Evolutionary conservation across 768 basidiomycete species (phyloP).

Genomic region (Russula earlei): DNA sequence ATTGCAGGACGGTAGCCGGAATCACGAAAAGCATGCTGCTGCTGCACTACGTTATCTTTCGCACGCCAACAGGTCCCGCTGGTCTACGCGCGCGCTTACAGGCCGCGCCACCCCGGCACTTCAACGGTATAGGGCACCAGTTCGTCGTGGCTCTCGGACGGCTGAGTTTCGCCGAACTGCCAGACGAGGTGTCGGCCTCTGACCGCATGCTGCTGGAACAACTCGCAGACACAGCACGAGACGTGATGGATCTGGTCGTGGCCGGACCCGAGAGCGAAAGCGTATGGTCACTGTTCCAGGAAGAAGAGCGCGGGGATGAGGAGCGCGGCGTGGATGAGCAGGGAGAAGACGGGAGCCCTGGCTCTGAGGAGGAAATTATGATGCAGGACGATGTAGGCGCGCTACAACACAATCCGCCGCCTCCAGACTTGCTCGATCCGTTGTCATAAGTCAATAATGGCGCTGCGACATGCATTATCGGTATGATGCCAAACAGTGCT

Average conservation of each 20-base stretch:
- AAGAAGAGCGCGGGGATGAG: slow-evolving; percentile 6
- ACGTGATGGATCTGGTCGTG: slow-evolving; percentile 26
- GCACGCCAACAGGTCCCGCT: slow-evolving; percentile 25
- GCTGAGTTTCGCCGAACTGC: slow-evolving; percentile 48
- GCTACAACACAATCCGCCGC: neutral
- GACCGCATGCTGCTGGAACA: slow-evolving; percentile 22
- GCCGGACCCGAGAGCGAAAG: slow-evolving; percentile 26
- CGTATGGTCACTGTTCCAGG: slow-evolving; percentile 27
- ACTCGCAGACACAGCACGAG: slow-evolving; percentile 23
- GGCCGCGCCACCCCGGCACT: slow-evolving; percentile 41
- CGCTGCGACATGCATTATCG: no score
- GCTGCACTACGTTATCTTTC: slow-evolving; percentile 54
- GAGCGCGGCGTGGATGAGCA: neutral
- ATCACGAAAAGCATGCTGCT: slow-evolving; percentile 48
- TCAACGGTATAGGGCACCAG: slow-evolving; percentile 55
- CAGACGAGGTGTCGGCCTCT: slow-evolving; percentile 20
- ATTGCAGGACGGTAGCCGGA: slow-evolving; percentile 38
- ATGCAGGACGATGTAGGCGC: neutral
- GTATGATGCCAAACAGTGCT: no score
- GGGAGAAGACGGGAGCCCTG: neutral
- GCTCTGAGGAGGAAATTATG: neutral
- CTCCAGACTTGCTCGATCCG: no score
- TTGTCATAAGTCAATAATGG: no score
- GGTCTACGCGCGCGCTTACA: slow-evolving; percentile 53
- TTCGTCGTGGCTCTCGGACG: slow-evolving; percentile 74